Conservation (phyloP, 768 basidiomycete genomes). For the Tricholoma hemisulphureum region DNA sequence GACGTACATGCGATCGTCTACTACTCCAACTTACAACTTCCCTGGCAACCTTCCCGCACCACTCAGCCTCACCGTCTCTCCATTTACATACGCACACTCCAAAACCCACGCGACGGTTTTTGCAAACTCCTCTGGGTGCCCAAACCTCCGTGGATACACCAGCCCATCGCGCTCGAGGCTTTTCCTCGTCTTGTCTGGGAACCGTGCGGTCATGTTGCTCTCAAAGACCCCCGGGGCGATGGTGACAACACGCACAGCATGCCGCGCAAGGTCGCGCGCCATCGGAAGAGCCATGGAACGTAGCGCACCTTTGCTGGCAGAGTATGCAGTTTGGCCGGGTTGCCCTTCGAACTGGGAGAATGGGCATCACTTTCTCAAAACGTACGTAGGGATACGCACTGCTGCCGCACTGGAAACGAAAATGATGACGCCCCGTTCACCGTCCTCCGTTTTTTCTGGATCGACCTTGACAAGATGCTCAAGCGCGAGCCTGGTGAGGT, state of each 20-base stretch:
- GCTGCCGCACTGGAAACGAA: conserved; percentile 57
- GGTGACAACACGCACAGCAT: conserved; percentile 54
- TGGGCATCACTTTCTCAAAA: no score
- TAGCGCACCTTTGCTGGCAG: conserved; percentile 57
- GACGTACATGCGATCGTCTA: no score
- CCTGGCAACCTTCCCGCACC: conserved; percentile 43
- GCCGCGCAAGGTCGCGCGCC: conserved; percentile 55
- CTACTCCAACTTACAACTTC: conserved; percentile 33
- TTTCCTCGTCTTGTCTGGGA: conserved; percentile 36
- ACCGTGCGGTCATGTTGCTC: conserved; percentile 44
- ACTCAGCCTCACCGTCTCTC: conserved; percentile 50
- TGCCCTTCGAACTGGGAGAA: conserved; percentile 50
- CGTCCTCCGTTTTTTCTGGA: conserved; percentile 45
- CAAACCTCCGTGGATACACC: conserved; percentile 48
- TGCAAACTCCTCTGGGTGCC: conserved; percentile 50
- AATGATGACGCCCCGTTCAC: conserved; percentile 57
- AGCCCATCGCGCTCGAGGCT: conserved; percentile 42
- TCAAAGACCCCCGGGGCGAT: conserved; percentile 58
- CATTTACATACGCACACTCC: conserved; percentile 56
- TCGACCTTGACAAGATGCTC: conserved; percentile 49
- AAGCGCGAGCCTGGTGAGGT: conserved; percentile 53
- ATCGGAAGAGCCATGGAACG: conserved; percentile 59
- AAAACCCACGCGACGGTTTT: conserved; percentile 50
- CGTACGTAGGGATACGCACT: no score
- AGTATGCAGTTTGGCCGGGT: conserved; percentile 56